Percentiles rank a stretch among this genome's conserved stretches.
Conservation (phyloP, 148 eudicot genomes). For the Fallopia convolvulus region DNA sequence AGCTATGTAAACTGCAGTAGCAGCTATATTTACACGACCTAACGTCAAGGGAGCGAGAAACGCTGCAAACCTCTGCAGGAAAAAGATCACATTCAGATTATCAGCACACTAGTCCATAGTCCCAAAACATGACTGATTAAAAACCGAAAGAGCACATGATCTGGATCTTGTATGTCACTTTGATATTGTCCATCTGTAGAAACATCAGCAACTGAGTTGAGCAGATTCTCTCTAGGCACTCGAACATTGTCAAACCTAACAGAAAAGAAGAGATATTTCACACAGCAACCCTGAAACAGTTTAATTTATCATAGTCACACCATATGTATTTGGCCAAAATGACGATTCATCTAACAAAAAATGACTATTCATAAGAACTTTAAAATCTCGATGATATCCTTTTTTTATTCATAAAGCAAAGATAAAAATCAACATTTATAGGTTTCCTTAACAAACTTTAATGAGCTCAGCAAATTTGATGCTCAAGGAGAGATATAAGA, state of each 20-base stretch:
- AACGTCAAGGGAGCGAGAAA: constrained; percentile 92
- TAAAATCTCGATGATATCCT: background rate
- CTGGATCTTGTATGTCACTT: constrained; percentile 78
- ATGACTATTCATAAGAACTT: background rate
- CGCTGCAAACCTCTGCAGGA: constrained; percentile 79
- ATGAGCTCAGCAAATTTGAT: background rate
- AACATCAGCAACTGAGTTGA: constrained; percentile 94
- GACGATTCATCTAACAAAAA: no score
- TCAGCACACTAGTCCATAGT: background rate
- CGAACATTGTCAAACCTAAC: constrained; percentile 88
- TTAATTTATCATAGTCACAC: background rate
- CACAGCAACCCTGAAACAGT: background rate
- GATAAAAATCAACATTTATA: background rate
- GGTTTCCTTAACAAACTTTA: background rate
- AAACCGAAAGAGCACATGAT: constrained; percentile 44
- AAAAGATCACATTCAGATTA: background rate
- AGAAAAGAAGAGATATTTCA: background rate
- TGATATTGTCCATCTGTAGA: constrained; percentile 76
- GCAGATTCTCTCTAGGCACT: constrained; percentile 85
- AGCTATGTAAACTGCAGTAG: constrained; percentile 62
- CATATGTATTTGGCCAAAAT: background rate
- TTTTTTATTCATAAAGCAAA: background rate
- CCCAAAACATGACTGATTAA: background rate
- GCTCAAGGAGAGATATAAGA: background rate
- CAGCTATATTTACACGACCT: constrained; percentile 83